Base-by-base conservation (phyloP, 148 eudicot species). In the Heliamphora exappendiculata region DNA sequence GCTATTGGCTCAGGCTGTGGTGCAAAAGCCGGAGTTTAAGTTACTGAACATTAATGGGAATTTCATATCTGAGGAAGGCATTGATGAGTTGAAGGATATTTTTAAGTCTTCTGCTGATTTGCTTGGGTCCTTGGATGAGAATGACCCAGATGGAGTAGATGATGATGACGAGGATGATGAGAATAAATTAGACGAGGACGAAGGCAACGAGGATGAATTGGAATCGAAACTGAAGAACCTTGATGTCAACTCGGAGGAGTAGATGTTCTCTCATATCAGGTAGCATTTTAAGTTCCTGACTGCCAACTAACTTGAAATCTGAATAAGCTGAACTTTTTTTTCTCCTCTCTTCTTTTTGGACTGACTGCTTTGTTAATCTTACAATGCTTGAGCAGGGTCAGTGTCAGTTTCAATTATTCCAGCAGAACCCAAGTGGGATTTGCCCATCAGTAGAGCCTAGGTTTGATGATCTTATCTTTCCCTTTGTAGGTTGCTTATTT, bases 71-170 rank as follows among this genome's bases (percentile, higher is more conserved):
- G 84, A 89, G 39, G 89, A 87, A 76, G 90, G 86, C 22, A 50
- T 89, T 78, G 90, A 85, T 64, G 90, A 84, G 72, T 29, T 89
- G 77, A 80, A 75, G 67, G 79, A 36, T 33, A 81, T 89, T 22
- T 87, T 89, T 59, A 87, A 87, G 78, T 79, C 54, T 37, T 85
- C 69, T 47, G 81, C 82, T 6, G 80, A 78, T 3, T 75, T 78
- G 81, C 86, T 89, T 36, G 90, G 85, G 57, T 71, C 90, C 0
- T 79, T 89, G 81, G 90, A 89, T 63, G 93, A 89, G 36, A 87
- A 89, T 77, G 90, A 87, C 47, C 87, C 89, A 3, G 82, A 85
- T 1, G 90, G 86, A 57, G 88, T 44, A 62, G 84, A 79, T 26
- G 71, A 76, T 7, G 82, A 85, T 1, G 86, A 70, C 2, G 76